A percentile compares a stretch with the other conserved stretches of the same genome.
Evolutionary conservation across 2,329 filamentous ascomycete species (phyloP).

Genomic region (Aspergillus ochraceus): DNA sequence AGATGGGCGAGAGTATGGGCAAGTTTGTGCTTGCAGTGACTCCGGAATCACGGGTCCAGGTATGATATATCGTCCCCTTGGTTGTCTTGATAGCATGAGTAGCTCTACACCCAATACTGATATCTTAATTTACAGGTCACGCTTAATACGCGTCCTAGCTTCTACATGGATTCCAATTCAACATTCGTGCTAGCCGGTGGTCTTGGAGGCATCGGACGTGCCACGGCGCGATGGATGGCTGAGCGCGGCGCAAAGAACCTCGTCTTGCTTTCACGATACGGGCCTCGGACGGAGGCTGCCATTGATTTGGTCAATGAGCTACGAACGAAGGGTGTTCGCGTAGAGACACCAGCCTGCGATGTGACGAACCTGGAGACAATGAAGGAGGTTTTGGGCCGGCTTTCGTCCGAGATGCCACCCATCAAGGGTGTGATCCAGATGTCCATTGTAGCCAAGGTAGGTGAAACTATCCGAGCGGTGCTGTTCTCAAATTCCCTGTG

Average conservation of each 20-base stretch:
- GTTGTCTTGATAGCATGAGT: neutral
- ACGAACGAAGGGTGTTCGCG: conserved; percentile 10
- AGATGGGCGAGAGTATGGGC: conserved; percentile 38
- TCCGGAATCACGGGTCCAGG: conserved; percentile 7
- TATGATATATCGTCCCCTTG: neutral
- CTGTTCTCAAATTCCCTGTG: too few relatives aligned
- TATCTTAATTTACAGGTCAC: too few relatives aligned
- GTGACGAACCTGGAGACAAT: neutral
- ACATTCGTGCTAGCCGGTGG: conserved; percentile 18
- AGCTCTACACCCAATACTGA: neutral
- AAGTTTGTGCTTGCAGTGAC: conserved; percentile 35
- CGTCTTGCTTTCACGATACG: conserved; percentile 13
- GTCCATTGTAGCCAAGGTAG: conserved; percentile 24
- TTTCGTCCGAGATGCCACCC: conserved; percentile 17
- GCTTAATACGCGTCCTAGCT: conserved; percentile 1
- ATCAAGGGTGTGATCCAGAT: conserved; percentile 35
- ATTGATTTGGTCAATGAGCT: neutral
- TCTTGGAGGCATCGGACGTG: conserved; percentile 18
- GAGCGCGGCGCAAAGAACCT: conserved; percentile 10
- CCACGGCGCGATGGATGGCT: conserved; percentile 10
- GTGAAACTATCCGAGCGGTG: neutral
- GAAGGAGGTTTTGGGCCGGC: neutral
- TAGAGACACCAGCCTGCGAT: conserved; percentile 27
- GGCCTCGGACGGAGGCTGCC: neutral
- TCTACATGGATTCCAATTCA: neutral